Conservation (phyloP, 2,329 filamentous ascomycete species). For the Lasiodiplodia hormozganensis region DNA sequence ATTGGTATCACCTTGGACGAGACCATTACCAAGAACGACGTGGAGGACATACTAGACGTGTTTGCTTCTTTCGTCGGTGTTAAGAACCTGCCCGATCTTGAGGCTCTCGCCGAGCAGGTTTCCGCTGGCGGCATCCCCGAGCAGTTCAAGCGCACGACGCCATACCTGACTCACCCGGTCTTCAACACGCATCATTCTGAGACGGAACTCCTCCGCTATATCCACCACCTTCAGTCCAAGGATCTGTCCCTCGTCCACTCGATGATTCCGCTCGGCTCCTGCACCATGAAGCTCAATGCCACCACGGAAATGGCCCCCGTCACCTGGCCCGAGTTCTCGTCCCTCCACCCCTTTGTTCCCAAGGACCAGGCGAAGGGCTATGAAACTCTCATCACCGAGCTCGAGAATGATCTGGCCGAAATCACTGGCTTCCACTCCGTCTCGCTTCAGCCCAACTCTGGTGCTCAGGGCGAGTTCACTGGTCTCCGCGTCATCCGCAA, state of each 20-base stretch:
- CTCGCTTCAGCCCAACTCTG: slow-evolving; percentile 93
- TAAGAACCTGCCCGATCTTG: slow-evolving; percentile 50
- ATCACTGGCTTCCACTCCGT: slow-evolving; percentile 92
- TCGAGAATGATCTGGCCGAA: slow-evolving; percentile 77
- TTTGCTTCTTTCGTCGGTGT: slow-evolving; percentile 58
- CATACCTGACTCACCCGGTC: slow-evolving; percentile 85
- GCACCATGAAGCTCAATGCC: slow-evolving; percentile 97
- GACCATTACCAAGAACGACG: slow-evolving; percentile 64
- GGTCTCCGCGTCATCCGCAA: slow-evolving; percentile 87
- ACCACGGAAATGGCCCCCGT: slow-evolving; percentile 92
- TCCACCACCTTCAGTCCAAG: slow-evolving; percentile 90
- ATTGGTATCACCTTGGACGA: slow-evolving; percentile 83
- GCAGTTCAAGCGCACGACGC: slow-evolving; percentile 71
- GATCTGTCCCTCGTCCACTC: slow-evolving; percentile 93
- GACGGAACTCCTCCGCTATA: slow-evolving; percentile 92
- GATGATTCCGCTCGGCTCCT: slow-evolving; percentile 96
- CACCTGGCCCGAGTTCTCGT: slow-evolving; percentile 75
- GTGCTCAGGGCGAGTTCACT: slow-evolving; percentile 93
- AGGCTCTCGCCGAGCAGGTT: slow-evolving; percentile 28
- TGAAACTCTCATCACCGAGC: slow-evolving; percentile 69
- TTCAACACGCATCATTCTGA: slow-evolving; percentile 97
- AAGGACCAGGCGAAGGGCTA: slow-evolving; percentile 71
- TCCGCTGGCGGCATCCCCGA: slow-evolving; percentile 55
- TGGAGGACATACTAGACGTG: slow-evolving; percentile 63
- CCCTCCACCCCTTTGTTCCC: slow-evolving; percentile 82